Percentiles rank a stretch among this genome's conserved stretches.
These are phyloP conservation scores for Sporormia fimetaria DNA, from an alignment of 495 filamentous ascomycete species.

Conservation along the genomic window DNA sequence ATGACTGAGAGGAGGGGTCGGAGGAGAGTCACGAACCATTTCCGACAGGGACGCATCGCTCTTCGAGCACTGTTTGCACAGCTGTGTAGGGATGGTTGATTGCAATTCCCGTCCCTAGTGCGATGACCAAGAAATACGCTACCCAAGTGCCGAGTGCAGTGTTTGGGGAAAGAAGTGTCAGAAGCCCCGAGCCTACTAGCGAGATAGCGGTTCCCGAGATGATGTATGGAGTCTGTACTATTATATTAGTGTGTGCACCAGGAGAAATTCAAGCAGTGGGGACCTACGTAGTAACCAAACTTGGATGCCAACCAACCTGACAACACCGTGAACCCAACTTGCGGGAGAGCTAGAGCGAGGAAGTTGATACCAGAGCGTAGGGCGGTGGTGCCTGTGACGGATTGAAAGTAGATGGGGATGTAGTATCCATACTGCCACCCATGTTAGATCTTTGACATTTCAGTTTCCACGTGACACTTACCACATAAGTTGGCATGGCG, in stretches of 20 bases:
- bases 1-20: neutral
- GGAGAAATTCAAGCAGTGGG: neutral
- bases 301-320: slow-evolving; percentile 49
- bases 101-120: slow-evolving; percentile 4
- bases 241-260: neutral
- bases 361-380: slow-evolving; percentile 7
- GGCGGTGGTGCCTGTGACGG: slow-evolving; percentile 11
- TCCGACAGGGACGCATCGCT: slow-evolving; percentile 1
- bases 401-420: slow-evolving; percentile 21
- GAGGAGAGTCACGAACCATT: slow-evolving; percentile 4
- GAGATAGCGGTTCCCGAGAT: slow-evolving; percentile 41
- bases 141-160: neutral
- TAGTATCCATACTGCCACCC: slow-evolving; percentile 40
- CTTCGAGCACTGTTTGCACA: slow-evolving; percentile 3
- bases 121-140: slow-evolving; percentile 3
- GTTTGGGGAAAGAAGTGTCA: neutral
- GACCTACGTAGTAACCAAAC: slow-evolving; percentile 55
- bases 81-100: slow-evolving; percentile 14
- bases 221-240: slow-evolving; percentile 9
- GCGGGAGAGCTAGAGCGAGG: slow-evolving; percentile 7
- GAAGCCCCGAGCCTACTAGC: slow-evolving; percentile 8
- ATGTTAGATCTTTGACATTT: slow-evolving; percentile 27
- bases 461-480: neutral
- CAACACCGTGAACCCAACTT: slow-evolving; percentile 43
- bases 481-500: slow-evolving; percentile 23